A percentile compares a stretch with the other conserved stretches of the same genome.
These are phyloP conservation scores for Bathelium albidoporum DNA, from an alignment of 495 filamentous ascomycete genomes.

Conservation along the genomic window DNA sequence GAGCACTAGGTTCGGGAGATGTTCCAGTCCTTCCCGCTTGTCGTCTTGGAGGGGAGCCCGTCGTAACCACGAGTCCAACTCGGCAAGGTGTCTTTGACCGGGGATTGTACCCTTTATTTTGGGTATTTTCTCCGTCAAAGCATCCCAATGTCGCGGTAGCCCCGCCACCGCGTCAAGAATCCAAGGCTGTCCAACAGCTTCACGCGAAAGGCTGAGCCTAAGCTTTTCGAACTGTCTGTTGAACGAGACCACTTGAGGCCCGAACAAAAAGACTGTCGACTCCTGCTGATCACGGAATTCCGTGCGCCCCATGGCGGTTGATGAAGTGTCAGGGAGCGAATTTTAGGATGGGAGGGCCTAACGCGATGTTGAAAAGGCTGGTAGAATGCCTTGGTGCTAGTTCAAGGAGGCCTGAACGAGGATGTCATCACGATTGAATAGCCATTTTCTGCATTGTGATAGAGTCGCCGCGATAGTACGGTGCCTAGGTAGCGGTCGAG, in stretches of 20 bases:
- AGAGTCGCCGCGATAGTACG: neutral
- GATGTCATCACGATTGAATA: neutral
- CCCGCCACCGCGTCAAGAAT: constrained; percentile 13
- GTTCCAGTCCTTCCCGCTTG: neutral
- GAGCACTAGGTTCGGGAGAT: constrained; percentile 5
- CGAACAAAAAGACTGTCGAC: constrained; percentile 13
- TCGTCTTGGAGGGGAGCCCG: neutral
- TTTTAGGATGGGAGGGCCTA: neutral
- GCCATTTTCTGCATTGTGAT: neutral
- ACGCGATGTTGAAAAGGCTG: neutral
- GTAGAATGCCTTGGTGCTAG: neutral
- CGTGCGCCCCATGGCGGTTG: neutral
- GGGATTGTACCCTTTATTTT: constrained; percentile 7
- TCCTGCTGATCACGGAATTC: neutral
- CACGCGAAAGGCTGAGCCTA: constrained; percentile 6
- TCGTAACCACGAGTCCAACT: neutral
- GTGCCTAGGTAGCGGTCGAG: neutral
- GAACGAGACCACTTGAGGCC: constrained; percentile 6
- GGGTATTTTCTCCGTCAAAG: constrained; percentile 10
- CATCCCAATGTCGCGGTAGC: constrained; percentile 12
- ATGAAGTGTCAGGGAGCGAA: too few species aligned
- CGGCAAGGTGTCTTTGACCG: neutral
- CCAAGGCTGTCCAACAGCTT: constrained; percentile 13
- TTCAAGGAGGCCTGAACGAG: neutral
- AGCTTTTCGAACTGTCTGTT: constrained; percentile 13